These are phyloP conservation scores for Juglanconis juglandina DNA, from an alignment of 2,329 filamentous ascomycete species.

Conservation along the genomic window DNA sequence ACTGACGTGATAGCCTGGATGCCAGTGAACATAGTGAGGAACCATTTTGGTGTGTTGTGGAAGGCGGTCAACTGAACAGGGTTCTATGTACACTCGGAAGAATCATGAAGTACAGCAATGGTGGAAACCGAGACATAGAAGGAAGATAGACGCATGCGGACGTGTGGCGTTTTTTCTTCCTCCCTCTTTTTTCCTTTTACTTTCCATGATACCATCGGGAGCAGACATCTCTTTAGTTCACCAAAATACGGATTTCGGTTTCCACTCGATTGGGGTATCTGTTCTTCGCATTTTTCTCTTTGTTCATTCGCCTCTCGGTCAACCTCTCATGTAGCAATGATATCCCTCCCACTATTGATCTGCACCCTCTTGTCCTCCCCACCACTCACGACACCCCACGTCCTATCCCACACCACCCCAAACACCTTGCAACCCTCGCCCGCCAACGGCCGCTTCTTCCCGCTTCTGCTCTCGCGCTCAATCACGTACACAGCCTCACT, in stretches of 20 bases:
- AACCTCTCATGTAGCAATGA: constrained; percentile 35
- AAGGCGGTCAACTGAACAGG: constrained; percentile 17
- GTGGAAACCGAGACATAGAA: not conserved
- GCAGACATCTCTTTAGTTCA: not conserved
- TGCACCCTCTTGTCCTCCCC: constrained; percentile 95
- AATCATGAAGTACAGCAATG: not conserved
- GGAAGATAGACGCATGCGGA: not conserved
- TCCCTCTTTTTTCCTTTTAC: not conserved
- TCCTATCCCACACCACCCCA: constrained; percentile 78
- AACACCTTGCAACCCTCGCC: constrained; percentile 91
- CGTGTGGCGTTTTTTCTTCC: not conserved
- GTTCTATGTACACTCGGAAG: not conserved
- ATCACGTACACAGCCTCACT: constrained; percentile 74
- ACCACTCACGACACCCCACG: constrained; percentile 83
- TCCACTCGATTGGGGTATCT: constrained; percentile 23
- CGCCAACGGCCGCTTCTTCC: constrained; percentile 61
- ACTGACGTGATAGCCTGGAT: constrained; percentile 40
- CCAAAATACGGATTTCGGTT: not conserved
- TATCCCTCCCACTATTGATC: constrained; percentile 69
- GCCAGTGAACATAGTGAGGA: constrained; percentile 19
- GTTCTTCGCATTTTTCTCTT: not conserved
- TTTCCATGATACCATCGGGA: constrained; percentile 5
- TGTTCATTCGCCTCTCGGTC: not conserved
- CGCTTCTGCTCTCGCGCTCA: constrained; percentile 67
- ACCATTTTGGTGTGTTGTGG: constrained; percentile 28